Conservation (phyloP, 2,329 filamentous ascomycete species). For the Ophiocordyceps camponoti-leonardi region DNA sequence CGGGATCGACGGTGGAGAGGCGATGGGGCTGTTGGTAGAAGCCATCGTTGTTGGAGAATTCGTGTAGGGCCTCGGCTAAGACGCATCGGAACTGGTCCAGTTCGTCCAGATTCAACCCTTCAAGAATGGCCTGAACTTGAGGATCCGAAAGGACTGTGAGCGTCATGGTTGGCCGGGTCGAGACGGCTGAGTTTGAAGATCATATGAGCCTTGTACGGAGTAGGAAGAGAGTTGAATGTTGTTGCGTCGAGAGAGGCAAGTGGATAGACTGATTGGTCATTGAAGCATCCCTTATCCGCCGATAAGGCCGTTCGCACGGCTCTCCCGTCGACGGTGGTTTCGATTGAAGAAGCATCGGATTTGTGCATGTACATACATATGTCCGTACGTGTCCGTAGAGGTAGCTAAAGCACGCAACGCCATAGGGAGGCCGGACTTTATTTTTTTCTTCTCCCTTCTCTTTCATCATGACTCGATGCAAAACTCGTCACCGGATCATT, state of each 20-base stretch:
- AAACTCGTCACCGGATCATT: background rate
- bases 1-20: constrained; percentile 26
- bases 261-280: background rate
- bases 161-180: constrained; percentile 25
- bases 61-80: constrained; percentile 35
- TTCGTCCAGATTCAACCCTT: constrained; percentile 33
- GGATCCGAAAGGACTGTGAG: constrained; percentile 41
- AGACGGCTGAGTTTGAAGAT: background rate
- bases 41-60: constrained; percentile 39
- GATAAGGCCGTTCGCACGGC: too few relatives aligned
- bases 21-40: constrained; percentile 39
- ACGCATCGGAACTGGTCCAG: constrained; percentile 31
- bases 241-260: background rate
- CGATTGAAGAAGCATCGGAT: too few relatives aligned
- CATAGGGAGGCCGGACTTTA: background rate
- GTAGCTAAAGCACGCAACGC: background rate
- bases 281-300: too few relatives aligned
- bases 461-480: background rate
- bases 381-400: too few relatives aligned
- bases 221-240: background rate
- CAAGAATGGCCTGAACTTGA: constrained; percentile 35
- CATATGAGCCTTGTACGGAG: background rate
- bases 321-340: too few relatives aligned
- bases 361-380: background rate
- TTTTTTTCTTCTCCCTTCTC: background rate